Percentiles rank a stretch among this genome's conserved stretches.
Evolutionary conservation across 73 alveolate genomes (phyloP).

Genomic region (Effrenium voratum): DNA sequence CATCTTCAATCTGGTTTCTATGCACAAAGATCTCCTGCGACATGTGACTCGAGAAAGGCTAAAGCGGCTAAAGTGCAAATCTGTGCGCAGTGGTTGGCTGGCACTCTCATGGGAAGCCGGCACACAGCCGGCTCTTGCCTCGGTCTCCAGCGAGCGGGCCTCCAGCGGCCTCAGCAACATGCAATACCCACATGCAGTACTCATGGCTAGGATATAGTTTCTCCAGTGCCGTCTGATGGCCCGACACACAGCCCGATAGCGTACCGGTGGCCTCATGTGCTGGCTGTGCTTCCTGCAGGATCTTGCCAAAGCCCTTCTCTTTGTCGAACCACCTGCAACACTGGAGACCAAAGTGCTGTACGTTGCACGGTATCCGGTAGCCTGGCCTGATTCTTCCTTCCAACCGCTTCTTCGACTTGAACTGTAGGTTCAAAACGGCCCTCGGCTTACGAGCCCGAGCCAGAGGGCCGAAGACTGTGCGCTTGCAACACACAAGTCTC

Average conservation of each 20-base stretch:
- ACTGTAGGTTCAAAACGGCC: slow-evolving; percentile 80
- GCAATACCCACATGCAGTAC: too few relatives aligned
- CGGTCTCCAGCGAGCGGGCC: too few relatives aligned
- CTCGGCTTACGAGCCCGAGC: background rate
- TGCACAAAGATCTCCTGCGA: slow-evolving; percentile 87
- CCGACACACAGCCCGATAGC: too few relatives aligned
- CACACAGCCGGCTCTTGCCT: too few relatives aligned
- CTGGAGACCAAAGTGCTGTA: background rate
- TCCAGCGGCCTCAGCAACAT: too few relatives aligned
- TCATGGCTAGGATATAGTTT: too few relatives aligned
- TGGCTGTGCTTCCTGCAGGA: slow-evolving; percentile 26
- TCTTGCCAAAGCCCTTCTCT: slow-evolving; percentile 87
- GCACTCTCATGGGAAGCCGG: too few relatives aligned
- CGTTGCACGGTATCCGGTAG: too few relatives aligned
- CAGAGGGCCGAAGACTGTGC: background rate
- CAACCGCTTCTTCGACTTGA: slow-evolving; percentile 90
- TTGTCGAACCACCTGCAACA: slow-evolving; percentile 69
- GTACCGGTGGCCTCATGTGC: too few relatives aligned
- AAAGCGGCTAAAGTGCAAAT: background rate
- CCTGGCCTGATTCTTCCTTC: slow-evolving; percentile 72
- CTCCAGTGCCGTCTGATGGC: too few relatives aligned
- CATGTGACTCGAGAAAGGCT: too few relatives aligned
- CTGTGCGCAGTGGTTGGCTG: background rate
- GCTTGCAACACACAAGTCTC: background rate
- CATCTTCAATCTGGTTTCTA: slow-evolving; percentile 71